phyloP scores from a whole-genome alignment of 2,329 filamentous ascomycete species.

The Chaetomiaceae sp. region DNA sequence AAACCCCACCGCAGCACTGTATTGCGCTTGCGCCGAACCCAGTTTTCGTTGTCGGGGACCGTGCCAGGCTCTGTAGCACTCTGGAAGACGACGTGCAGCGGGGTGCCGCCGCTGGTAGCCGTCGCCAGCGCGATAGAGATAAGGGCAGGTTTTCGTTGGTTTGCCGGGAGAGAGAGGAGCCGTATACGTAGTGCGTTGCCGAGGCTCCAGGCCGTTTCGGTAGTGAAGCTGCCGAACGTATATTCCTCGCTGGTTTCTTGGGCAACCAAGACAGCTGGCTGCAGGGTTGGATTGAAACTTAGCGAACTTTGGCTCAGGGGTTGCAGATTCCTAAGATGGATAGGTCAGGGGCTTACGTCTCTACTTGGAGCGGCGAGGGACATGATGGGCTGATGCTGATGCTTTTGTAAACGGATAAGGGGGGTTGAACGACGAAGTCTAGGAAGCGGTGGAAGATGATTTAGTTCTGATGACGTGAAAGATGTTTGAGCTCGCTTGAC shows the following conservation, averaged over 20 bases:
- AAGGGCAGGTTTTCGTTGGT: constrained; percentile 3
- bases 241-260: constrained; percentile 4
- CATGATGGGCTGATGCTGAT: neutral
- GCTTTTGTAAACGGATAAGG: too few relatives aligned
- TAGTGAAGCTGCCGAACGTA: constrained; percentile 2
- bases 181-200: constrained; percentile 2
- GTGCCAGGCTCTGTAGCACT: constrained; percentile 5
- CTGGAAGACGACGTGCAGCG: constrained; percentile 8
- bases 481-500: too few relatives aligned
- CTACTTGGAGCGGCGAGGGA: constrained; percentile 2
- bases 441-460: too few relatives aligned
- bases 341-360: neutral
- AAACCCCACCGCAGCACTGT: constrained; percentile 6
- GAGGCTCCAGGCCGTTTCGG: constrained; percentile 7
- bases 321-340: neutral
- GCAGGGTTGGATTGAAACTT: neutral
- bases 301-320: neutral
- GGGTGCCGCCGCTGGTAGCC: neutral
- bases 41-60: constrained; percentile 4
- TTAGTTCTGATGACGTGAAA: too few relatives aligned
- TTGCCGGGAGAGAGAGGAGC: neutral
- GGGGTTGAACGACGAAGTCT: too few relatives aligned
- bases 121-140: constrained; percentile 2
- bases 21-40: constrained; percentile 10
- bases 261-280: constrained; percentile 7